These are phyloP conservation scores for Solanum chaucha DNA, from an alignment of 257 asterid species.

Conservation along the genomic window DNA sequence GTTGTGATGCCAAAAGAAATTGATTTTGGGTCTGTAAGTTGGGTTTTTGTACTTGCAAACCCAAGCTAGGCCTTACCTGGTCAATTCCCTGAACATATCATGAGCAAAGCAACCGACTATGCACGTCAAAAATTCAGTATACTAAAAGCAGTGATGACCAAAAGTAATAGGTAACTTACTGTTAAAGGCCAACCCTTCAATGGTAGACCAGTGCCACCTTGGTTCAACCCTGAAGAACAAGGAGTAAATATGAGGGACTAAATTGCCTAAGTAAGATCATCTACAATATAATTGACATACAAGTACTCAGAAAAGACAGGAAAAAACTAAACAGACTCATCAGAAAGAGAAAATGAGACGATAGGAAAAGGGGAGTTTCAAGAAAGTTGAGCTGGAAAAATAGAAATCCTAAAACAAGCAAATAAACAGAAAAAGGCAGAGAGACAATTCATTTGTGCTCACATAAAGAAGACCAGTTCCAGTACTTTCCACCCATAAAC, in stretches of 20 bases:
- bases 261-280: background rate
- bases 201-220: conserved; percentile 81
- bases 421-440: background rate
- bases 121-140: background rate
- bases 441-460: background rate
- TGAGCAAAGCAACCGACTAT: background rate
- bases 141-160: background rate
- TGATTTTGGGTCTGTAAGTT: conserved; percentile 60
- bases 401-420: background rate
- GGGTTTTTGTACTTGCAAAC: conserved; percentile 85
- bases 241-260: background rate
- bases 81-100: background rate
- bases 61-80: background rate
- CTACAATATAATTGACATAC: background rate
- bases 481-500: background rate
- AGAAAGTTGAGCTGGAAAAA: background rate
- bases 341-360: background rate
- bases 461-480: background rate
- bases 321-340: background rate
- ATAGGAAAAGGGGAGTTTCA: background rate
- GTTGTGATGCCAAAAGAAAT: conserved; percentile 5
- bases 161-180: conserved; percentile 40
- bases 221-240: conserved; percentile 63
- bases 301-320: background rate
- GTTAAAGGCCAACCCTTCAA: conserved; percentile 99